Evolutionary conservation across 495 filamentous ascomycete species (phyloP).

Genomic region (Aspergillus indologenus): DNA sequence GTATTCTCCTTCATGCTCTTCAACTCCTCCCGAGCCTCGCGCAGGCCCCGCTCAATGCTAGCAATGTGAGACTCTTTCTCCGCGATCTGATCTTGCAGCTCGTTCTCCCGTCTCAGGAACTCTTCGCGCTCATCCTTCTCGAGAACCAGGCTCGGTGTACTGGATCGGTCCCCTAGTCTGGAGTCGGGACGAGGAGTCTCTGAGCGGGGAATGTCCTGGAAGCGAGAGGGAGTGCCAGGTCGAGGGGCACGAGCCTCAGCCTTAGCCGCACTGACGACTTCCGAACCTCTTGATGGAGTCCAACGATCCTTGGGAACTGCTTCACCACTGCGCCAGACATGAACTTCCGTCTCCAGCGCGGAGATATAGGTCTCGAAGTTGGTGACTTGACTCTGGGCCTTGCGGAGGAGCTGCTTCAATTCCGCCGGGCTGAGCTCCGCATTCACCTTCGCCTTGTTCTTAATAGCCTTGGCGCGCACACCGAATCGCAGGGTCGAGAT

Average conservation of each 20-base stretch:
- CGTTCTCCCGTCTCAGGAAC: slow-evolving; percentile 92
- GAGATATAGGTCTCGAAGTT: slow-evolving; percentile 83
- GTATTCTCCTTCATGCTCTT: slow-evolving; percentile 77
- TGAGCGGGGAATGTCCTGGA: slow-evolving; percentile 51
- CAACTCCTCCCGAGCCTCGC: slow-evolving; percentile 80
- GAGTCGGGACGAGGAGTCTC: slow-evolving; percentile 77
- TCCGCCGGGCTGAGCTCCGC: slow-evolving; percentile 93
- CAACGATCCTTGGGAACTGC: slow-evolving; percentile 83
- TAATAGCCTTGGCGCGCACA: slow-evolving; percentile 95
- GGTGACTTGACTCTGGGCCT: slow-evolving; percentile 84
- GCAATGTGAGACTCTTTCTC: slow-evolving; percentile 85
- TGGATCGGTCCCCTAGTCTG: slow-evolving; percentile 79
- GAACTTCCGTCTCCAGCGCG: slow-evolving; percentile 80
- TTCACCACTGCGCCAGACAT: slow-evolving; percentile 83
- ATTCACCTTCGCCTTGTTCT: slow-evolving; percentile 99
- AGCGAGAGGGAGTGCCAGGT: slow-evolving; percentile 79
- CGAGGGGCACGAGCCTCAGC: slow-evolving; percentile 57
- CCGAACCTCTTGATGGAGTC: slow-evolving; percentile 58
- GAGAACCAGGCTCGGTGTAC: slow-evolving; percentile 79
- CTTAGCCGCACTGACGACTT: slow-evolving; percentile 55
- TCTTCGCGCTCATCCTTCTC: slow-evolving; percentile 98
- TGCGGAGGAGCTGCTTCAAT: slow-evolving; percentile 85
- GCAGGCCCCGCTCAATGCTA: slow-evolving; percentile 70
- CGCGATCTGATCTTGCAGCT: slow-evolving; percentile 91
- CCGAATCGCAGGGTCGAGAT: slow-evolving; percentile 91